Evolutionary conservation across 2,329 filamentous ascomycete species (phyloP), one percentile per base, ranked within the genome.

Genomic region (Cladosporium cucumerinum): DNA sequence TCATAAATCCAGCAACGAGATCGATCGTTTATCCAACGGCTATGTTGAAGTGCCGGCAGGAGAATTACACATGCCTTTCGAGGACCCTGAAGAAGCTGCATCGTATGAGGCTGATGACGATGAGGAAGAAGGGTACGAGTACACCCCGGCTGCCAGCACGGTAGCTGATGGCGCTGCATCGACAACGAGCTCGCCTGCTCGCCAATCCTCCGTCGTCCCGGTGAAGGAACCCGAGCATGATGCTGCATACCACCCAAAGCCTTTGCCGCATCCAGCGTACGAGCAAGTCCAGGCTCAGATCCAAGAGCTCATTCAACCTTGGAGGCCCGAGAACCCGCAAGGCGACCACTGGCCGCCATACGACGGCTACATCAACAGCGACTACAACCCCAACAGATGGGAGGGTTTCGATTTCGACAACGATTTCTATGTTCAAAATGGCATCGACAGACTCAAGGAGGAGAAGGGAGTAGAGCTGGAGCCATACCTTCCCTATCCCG

Each of bases 401-500:
- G 80, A 82, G 70, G 73, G 76, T 21, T 81, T 82, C 68, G 70
- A 75, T 4, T 74, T 78, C 72, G 77, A 81, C 55, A 71, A 77
- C 28, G 75, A 77, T 18, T 74, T 76, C 52, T 81, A 79, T 67
- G 68, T 74, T 18, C 71, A 77, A 67, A 74, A 71, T 28, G 73
- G 73, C 25, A 69, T 75, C 58, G 65, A 70, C 36, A 67, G 67
- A 51, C 66, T 74, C 18, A 58, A 68, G 28, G 60, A 68, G 23
- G 57, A 72, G 59, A 68, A 70, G 30, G 46, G 34, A 23, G 61
- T 67, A 11, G 61, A 75, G 57, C 62, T 68, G 34, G 80, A 85
- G 63, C 80, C 84, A 23, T 92, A 91, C 76, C 83, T 88, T 65
- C 90, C 90, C 0, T 93, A 92, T 68, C 89, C 90, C 0, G 79